These are phyloP conservation scores for Paralagenidium karlingii DNA, from an alignment of 352 stramenopile genomes.

Conservation along the genomic window DNA sequence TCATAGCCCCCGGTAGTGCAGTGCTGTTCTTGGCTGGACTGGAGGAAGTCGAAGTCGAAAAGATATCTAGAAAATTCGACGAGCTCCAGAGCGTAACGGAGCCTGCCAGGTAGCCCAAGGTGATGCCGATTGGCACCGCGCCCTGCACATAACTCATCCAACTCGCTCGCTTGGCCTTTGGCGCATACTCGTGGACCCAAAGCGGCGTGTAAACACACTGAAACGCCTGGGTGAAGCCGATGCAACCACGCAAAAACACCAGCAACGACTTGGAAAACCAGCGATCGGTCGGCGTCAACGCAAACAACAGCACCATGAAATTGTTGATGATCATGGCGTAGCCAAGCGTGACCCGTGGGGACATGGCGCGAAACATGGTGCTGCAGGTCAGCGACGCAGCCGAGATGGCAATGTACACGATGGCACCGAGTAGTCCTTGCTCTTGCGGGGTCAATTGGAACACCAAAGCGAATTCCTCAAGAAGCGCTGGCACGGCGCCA, in stretches of 20 bases:
- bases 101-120: constrained; percentile 59
- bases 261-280: constrained; percentile 72
- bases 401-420: constrained; percentile 79
- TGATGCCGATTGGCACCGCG: constrained; percentile 60
- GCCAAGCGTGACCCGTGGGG: constrained; percentile 46
- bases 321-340: constrained; percentile 70
- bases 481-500: constrained; percentile 65
- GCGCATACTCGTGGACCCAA: constrained; percentile 81
- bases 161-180: constrained; percentile 34
- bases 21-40: constrained; percentile 4
- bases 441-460: constrained; percentile 66
- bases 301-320: constrained; percentile 54
- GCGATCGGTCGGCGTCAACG: constrained; percentile 32
- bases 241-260: constrained; percentile 49
- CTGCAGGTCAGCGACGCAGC: constrained; percentile 65
- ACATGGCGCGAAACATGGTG: constrained; percentile 71
- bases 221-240: constrained; percentile 71
- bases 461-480: constrained; percentile 71
- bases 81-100: constrained; percentile 56
- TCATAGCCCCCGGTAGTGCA: neutral
- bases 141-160: constrained; percentile 84
- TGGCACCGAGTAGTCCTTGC: constrained; percentile 63
- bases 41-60: no score
- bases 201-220: constrained; percentile 77
- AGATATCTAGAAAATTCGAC: no score